Evolutionary conservation across 2,329 filamentous ascomycete genomes (phyloP).

Genomic region (Xylariaceae sp.): DNA sequence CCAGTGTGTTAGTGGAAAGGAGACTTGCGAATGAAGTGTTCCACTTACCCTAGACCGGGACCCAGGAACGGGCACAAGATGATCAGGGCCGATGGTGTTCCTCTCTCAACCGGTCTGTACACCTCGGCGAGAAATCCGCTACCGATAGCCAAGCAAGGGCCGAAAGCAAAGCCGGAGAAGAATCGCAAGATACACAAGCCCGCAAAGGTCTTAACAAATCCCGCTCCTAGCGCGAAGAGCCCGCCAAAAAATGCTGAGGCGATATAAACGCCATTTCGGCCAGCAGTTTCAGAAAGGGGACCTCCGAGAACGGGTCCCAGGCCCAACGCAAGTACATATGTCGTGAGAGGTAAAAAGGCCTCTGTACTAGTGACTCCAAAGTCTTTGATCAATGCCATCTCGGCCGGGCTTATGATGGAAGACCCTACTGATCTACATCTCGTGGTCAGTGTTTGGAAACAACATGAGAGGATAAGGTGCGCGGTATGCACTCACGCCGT

Average conservation of each 20-base stretch:
- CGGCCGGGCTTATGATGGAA: conserved; percentile 49
- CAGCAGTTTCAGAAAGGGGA: conserved; percentile 53
- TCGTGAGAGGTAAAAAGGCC: conserved; percentile 53
- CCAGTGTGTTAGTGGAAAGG: conserved; percentile 12
- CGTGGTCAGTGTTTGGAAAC: conserved; percentile 4
- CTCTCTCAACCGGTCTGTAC: conserved; percentile 39
- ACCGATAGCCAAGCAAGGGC: conserved; percentile 45
- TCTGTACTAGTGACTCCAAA: conserved; percentile 52
- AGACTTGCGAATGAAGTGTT: background rate
- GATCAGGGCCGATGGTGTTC: conserved; percentile 40
- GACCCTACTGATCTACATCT: conserved; percentile 46
- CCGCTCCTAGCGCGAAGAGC: conserved; percentile 53
- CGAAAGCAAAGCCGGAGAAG: conserved; percentile 48
- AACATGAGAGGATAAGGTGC: background rate
- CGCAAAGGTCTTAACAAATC: conserved; percentile 45
- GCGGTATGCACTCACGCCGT: conserved; percentile 33
- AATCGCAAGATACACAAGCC: conserved; percentile 51
- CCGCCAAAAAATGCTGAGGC: conserved; percentile 42
- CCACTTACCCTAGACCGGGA: conserved; percentile 44
- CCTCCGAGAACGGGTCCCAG: conserved; percentile 56
- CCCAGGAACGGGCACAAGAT: conserved; percentile 50
- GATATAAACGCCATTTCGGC: conserved; percentile 49
- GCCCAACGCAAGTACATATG: conserved; percentile 56
- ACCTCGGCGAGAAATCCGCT: conserved; percentile 47
- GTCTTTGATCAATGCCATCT: conserved; percentile 41